Base-by-base conservation (phyloP, 768 basidiomycete species). In the Chalciporus sphaerocephalus region DNA sequence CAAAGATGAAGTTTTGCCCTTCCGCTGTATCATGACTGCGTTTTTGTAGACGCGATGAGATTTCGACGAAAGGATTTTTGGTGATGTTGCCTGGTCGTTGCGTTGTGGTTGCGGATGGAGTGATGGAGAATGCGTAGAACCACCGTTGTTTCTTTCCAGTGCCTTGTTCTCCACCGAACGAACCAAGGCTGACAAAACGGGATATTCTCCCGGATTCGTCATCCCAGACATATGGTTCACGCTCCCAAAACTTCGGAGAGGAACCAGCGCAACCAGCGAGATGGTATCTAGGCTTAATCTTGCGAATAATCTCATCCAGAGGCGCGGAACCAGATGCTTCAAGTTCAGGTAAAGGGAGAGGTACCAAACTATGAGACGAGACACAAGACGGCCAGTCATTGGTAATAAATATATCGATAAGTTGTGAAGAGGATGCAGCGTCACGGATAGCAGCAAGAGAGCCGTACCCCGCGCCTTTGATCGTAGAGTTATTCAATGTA, bases 41-140 rank as follows among this genome's bases (percentile, higher is more conserved):
- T 62, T 91, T 92, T 6, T 59, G 54, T 6, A 64, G 46, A 7
- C 69, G 71, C 24, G 61, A 49, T 7, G 58, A 53, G 20, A 55
- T 51, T 40, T 76, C 75, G 6, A 69, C 64, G 59, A 87, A 89
- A 1, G 88, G 88, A 61, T 91, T 92, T 51, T 70, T 70, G 0
- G 88, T 87, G 1, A 74, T 66, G 57, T 91, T 89, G 1, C 74
- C 57, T 13, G 88, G 87, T 5, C 58, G 73, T 16, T 72, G 64
- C 10, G 60, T 65, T 20, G 64, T 54, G 5, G 71, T 56, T 18
- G 69, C 63, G 35, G 74, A 71, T 2, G 90, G 81, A 0, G 79
- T 67, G 41, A 99, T 87, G 20, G 80, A 83, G 66, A 97, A 98
- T 2, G 96, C 96, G 68, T 99, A 99, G 69, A 96, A 97, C 87